These are phyloP conservation scores for Craterostigma plantagineum DNA, from an alignment of 257 asterid genomes.

Conservation along the genomic window DNA sequence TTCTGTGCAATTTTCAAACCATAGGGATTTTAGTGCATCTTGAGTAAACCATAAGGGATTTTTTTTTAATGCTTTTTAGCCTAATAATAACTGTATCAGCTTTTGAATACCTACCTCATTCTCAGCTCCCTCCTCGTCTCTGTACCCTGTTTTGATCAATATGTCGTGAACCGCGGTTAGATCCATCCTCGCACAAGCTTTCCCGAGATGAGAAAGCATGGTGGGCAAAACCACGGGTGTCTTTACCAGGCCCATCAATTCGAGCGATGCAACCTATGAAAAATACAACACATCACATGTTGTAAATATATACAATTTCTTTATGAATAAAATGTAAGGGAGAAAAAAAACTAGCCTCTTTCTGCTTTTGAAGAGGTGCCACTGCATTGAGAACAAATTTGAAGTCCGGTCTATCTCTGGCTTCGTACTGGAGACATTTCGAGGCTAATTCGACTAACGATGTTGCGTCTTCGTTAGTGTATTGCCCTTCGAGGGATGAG, in stretches of 20 bases:
- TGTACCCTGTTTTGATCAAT: constrained; percentile 86
- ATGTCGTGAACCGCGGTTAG: constrained; percentile 87
- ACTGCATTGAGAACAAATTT: constrained; percentile 48
- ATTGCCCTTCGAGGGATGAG: constrained; percentile 71
- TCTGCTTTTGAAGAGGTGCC: constrained; percentile 45
- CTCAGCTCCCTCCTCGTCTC: constrained; percentile 94
- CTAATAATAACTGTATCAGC: too few species aligned
- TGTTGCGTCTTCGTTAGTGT: constrained; percentile 52
- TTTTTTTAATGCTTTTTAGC: too few species aligned
- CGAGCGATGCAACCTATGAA: constrained; percentile 52
- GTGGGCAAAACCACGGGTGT: constrained; percentile 50
- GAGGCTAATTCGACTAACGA: constrained; percentile 60
- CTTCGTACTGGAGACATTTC: constrained; percentile 58
- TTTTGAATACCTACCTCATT: constrained; percentile 86
- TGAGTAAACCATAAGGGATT: too few species aligned
- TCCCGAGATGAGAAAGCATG: constrained; percentile 86
- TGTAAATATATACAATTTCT: too few species aligned
- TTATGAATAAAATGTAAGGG: not conserved
- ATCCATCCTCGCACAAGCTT: constrained; percentile 88
- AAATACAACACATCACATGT: not conserved
- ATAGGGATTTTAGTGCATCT: too few species aligned
- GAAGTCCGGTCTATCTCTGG: constrained; percentile 49
- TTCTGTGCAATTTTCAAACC: too few species aligned
- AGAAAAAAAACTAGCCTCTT: constrained; percentile 17
- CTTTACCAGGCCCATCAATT: constrained; percentile 72